Evolutionary conservation across 495 filamentous ascomycete genomes (phyloP).

Genomic region (Lasiosphaeria miniovina): DNA sequence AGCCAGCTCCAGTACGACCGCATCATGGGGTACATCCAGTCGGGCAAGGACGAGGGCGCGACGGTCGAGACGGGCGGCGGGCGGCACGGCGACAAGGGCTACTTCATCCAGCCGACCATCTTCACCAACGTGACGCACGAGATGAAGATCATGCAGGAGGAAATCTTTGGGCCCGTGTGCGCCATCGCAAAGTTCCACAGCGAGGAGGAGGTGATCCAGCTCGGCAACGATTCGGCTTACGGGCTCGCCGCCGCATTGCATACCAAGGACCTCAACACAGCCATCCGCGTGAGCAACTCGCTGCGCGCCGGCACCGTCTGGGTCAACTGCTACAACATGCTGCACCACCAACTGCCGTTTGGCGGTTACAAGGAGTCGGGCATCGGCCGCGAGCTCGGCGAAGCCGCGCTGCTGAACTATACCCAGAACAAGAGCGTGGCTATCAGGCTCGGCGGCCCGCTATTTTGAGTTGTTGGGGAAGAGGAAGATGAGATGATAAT

Average conservation of each 20-base stretch:
- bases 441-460: conserved; percentile 33
- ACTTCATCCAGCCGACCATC: conserved; percentile 97
- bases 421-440: conserved; percentile 67
- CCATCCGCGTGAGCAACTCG: conserved; percentile 79
- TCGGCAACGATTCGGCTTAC: conserved; percentile 81
- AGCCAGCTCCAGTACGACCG: conserved; percentile 93
- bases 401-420: conserved; percentile 90
- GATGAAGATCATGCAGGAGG: conserved; percentile 99
- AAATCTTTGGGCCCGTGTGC: conserved; percentile 96
- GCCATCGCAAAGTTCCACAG: conserved; percentile 91
- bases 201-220: conserved; percentile 76
- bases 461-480: conserved; percentile 13
- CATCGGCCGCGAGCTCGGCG: conserved; percentile 90
- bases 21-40: conserved; percentile 96
- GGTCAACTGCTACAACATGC: conserved; percentile 62
- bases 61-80: conserved; percentile 81
- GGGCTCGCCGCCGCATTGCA: conserved; percentile 90
- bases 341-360: conserved; percentile 75
- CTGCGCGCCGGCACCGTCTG: conserved; percentile 90
- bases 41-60: conserved; percentile 83
- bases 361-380: conserved; percentile 93
- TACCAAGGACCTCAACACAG: conserved; percentile 90
- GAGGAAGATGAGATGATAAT: not conserved
- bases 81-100: conserved; percentile 85
- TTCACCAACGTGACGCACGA: conserved; percentile 83